Percentiles rank a stretch among this genome's conserved stretches.
phyloP scores from a whole-genome alignment of 345 rosid genomes.

The Psidium guajava region DNA sequence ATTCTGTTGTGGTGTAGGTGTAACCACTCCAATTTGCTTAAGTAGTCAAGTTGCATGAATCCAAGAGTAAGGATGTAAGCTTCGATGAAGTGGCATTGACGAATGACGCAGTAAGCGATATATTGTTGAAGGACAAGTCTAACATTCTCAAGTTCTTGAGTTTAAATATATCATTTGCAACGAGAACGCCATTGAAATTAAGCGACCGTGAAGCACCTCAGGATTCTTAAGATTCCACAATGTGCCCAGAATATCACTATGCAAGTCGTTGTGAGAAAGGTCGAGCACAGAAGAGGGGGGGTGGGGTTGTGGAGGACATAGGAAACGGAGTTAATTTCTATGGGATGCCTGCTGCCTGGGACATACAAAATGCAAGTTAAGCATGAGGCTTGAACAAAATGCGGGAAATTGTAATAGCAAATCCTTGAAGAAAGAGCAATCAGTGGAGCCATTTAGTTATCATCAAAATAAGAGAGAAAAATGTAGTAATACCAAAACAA shows the following conservation, averaged over 20 bases:
- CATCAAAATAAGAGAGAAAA: too few species aligned
- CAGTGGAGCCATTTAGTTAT: too few species aligned
- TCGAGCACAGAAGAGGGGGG: too few species aligned
- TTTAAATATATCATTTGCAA: neutral
- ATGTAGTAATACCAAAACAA: too few species aligned
- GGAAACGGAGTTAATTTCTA: too few species aligned
- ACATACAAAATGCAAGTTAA: too few species aligned
- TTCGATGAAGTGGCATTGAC: neutral
- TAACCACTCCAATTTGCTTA: neutral
- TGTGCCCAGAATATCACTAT: neutral
- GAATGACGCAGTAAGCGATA: neutral
- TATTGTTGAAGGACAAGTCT: neutral
- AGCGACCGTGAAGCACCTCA: accelerated
- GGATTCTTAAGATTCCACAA: neutral
- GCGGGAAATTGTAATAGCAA: too few species aligned
- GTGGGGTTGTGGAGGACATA: too few species aligned
- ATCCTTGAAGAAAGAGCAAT: too few species aligned
- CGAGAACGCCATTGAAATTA: neutral
- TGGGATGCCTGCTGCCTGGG: too few species aligned
- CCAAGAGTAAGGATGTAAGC: accelerated
- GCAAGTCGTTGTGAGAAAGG: neutral
- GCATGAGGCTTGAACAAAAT: too few species aligned
- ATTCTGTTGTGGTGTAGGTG: neutral
- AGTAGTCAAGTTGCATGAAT: neutral
- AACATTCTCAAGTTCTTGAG: neutral